These are phyloP conservation scores for Podosphaera xanthii DNA, from an alignment of 2,329 filamentous ascomycete species.

Conservation along the genomic window DNA sequence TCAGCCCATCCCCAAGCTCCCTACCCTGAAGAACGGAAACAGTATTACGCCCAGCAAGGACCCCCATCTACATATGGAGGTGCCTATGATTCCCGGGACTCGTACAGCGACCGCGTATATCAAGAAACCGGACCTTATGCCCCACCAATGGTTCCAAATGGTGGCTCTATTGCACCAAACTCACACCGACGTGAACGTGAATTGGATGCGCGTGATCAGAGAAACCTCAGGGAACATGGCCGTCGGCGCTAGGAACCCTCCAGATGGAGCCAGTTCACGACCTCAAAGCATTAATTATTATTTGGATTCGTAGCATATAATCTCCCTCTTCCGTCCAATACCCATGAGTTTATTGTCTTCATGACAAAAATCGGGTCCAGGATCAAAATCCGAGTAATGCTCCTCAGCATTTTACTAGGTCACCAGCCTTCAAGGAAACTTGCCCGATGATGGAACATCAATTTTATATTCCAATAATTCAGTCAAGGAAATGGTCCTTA, in stretches of 20 bases:
- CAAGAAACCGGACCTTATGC: slow-evolving; percentile 8
- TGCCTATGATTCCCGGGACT: slow-evolving; percentile 9
- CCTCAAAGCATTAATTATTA: slow-evolving; percentile 6
- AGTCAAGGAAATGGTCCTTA: slow-evolving; percentile 2
- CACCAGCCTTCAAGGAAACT: neutral
- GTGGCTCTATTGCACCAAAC: slow-evolving; percentile 9
- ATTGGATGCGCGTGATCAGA: slow-evolving; percentile 9
- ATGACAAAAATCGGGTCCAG: slow-evolving; percentile 8
- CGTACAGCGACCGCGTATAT: slow-evolving; percentile 7
- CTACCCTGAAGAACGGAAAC: neutral
- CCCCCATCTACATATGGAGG: slow-evolving; percentile 6
- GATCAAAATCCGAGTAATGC: slow-evolving; percentile 2
- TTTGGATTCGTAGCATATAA: slow-evolving; percentile 13
- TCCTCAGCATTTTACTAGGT: neutral
- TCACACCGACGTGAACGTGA: slow-evolving; percentile 10
- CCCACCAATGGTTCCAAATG: slow-evolving; percentile 9
- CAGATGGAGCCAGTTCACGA: slow-evolving; percentile 7
- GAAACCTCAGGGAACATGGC: slow-evolving; percentile 6
- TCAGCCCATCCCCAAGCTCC: neutral
- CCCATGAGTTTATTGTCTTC: slow-evolving; percentile 6
- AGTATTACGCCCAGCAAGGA: neutral
- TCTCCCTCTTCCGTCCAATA: slow-evolving; percentile 5
- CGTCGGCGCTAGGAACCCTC: slow-evolving; percentile 7
- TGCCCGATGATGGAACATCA: slow-evolving; percentile 4
- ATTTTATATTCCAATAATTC: slow-evolving; percentile 2